A percentile compares a stretch with the other conserved stretches of the same genome.
Evolutionary conservation across 2,329 filamentous ascomycete genomes (phyloP).

Genomic region (Dendryphion nanum): DNA sequence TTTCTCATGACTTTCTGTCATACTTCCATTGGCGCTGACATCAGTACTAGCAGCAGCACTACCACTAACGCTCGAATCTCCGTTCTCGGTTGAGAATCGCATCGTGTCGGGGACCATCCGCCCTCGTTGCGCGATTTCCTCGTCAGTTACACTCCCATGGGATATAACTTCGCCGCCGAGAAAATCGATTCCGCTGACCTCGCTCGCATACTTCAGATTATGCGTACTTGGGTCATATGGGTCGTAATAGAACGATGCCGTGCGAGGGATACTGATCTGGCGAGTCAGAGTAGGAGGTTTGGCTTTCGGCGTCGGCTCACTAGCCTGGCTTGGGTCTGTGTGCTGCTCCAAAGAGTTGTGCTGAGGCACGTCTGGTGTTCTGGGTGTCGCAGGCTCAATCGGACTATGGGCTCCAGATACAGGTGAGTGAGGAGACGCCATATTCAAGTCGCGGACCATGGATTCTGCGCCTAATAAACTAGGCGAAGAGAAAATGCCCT

Average conservation of each 20-base stretch:
- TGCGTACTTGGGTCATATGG: constrained; percentile 45
- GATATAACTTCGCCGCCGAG: no score
- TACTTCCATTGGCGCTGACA: background rate
- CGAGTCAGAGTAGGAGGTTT: constrained; percentile 38
- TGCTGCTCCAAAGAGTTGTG: constrained; percentile 31
- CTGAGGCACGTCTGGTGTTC: constrained; percentile 35
- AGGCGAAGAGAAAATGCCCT: constrained; percentile 29
- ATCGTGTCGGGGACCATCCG: constrained; percentile 30
- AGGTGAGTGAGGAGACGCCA: constrained; percentile 45
- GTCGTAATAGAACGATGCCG: constrained; percentile 47
- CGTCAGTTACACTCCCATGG: no score
- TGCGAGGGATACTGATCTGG: constrained; percentile 44
- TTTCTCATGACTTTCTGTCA: no score
- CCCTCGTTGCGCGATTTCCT: constrained; percentile 15
- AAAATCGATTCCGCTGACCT: constrained; percentile 47
- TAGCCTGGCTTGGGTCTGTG: constrained; percentile 29
- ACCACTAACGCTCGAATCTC: constrained; percentile 6
- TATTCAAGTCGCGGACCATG: constrained; percentile 49
- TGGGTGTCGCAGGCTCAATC: constrained; percentile 39
- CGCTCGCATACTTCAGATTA: constrained; percentile 46
- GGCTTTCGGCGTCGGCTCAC: constrained; percentile 39
- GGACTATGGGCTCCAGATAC: constrained; percentile 35
- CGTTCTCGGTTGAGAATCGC: constrained; percentile 18
- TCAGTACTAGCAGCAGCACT: constrained; percentile 11
- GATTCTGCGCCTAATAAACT: constrained; percentile 51